Evolutionary conservation across 2,329 filamentous ascomycete species (phyloP).

Genomic region (Penicillium griseofulvum): DNA sequence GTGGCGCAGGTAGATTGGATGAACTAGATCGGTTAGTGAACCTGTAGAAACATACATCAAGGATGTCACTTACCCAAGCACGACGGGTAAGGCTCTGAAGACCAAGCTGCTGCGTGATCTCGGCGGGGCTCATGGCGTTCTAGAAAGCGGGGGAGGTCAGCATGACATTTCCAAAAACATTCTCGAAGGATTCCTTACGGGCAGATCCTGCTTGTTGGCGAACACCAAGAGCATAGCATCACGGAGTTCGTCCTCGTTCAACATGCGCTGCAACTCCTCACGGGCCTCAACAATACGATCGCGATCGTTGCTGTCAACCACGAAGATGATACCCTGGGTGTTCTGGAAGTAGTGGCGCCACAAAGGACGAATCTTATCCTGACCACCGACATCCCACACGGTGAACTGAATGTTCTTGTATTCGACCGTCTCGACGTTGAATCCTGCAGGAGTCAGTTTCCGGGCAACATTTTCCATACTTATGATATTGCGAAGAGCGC

Average conservation of each 20-base stretch:
- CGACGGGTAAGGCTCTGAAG: conserved; percentile 98
- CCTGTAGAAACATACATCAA: background rate
- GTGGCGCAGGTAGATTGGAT: conserved; percentile 99
- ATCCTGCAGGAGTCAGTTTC: conserved; percentile 57
- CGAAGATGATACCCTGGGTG: conserved; percentile 99
- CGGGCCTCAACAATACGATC: conserved; percentile 96
- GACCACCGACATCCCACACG: conserved; percentile 99
- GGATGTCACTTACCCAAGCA: conserved; percentile 76
- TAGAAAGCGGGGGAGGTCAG: conserved; percentile 43
- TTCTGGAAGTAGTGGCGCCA: conserved; percentile 99
- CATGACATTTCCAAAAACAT: conserved; percentile 7
- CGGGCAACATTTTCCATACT: background rate
- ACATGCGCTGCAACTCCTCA: conserved; percentile 95
- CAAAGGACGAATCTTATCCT: conserved; percentile 99
- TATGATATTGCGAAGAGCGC: background rate
- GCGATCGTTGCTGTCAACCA: conserved; percentile 98
- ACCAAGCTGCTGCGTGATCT: conserved; percentile 99
- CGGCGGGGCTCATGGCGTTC: conserved; percentile 99
- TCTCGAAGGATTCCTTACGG: conserved; percentile 60
- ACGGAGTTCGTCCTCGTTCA: conserved; percentile 98
- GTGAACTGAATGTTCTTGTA: conserved; percentile 99
- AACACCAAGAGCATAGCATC: conserved; percentile 96
- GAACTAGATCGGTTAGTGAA: conserved; percentile 60
- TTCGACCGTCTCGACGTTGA: conserved; percentile 99
- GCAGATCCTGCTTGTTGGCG: conserved; percentile 99